Evolutionary conservation across 2,329 filamentous ascomycete species (phyloP).

Genomic region (Sporothrix brasiliensis): DNA sequence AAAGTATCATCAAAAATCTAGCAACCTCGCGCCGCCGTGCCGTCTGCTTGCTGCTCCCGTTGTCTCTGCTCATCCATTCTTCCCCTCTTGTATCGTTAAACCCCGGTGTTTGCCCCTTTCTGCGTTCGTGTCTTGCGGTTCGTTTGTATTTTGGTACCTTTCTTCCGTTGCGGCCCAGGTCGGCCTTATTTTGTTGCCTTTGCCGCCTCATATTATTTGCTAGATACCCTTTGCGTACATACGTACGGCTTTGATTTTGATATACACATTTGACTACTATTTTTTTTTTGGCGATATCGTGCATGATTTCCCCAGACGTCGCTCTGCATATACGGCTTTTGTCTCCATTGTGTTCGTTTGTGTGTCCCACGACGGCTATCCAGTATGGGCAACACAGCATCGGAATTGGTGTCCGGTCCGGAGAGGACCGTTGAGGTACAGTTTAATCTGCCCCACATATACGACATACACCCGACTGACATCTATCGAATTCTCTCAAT

Average conservation of each 20-base stretch:
- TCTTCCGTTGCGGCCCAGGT: background rate
- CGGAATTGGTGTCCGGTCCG: background rate
- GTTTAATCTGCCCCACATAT: background rate
- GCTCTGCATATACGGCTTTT: too few relatives aligned
- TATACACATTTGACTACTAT: background rate
- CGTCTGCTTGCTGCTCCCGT: background rate
- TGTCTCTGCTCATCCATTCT: background rate
- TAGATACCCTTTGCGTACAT: slow-evolving; percentile 29
- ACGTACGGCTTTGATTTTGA: background rate
- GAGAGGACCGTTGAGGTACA: background rate
- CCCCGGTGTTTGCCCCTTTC: too few relatives aligned
- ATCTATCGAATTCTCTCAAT: too few relatives aligned
- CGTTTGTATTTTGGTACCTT: background rate
- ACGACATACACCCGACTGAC: background rate
- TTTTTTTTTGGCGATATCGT: background rate
- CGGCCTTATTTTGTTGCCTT: slow-evolving; percentile 7
- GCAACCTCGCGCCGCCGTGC: background rate
- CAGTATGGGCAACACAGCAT: too few relatives aligned
- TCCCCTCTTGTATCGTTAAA: background rate
- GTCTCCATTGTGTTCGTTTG: too few relatives aligned
- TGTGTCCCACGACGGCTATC: too few relatives aligned
- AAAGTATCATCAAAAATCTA: background rate
- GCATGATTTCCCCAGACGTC: background rate
- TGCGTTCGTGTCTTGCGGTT: background rate
- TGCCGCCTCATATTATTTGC: slow-evolving; percentile 14